phyloP scores from a whole-genome alignment of 805 yeast genomes.

The Saccharomycopsis javanensis region DNA sequence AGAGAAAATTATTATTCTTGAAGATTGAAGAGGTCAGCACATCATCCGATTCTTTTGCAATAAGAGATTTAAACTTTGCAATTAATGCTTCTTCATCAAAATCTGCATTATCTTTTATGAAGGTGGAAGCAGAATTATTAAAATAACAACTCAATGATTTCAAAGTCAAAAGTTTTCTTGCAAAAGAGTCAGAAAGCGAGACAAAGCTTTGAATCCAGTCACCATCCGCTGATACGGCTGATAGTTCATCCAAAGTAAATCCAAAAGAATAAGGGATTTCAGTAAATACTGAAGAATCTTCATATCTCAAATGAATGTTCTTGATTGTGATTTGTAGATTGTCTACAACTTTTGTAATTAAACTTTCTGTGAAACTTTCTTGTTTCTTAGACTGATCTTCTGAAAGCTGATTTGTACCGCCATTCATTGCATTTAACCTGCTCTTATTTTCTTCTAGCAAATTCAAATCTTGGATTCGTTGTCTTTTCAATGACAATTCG shows the following conservation, averaged over 20 bases:
- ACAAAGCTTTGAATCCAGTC: slow-evolving; percentile 82
- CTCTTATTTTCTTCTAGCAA: slow-evolving; percentile 35
- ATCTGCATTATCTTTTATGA: slow-evolving; percentile 35
- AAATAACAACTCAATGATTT: slow-evolving; percentile 72
- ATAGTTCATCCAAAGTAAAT: slow-evolving; percentile 68
- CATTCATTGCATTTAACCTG: slow-evolving; percentile 19
- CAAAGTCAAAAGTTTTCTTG: slow-evolving; percentile 70
- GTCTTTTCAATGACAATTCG: slow-evolving; percentile 55
- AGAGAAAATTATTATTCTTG: slow-evolving; percentile 41
- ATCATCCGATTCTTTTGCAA: slow-evolving; percentile 25
- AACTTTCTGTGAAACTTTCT: slow-evolving; percentile 77
- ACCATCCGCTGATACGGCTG: slow-evolving; percentile 84
- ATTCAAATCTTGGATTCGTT: slow-evolving; percentile 57
- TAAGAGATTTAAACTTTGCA: slow-evolving; percentile 36
- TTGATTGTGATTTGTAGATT: slow-evolving; percentile 85
- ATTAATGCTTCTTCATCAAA: slow-evolving; percentile 33
- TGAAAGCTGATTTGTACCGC: slow-evolving; percentile 22
- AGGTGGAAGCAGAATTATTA: slow-evolving; percentile 56
- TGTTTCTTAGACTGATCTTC: slow-evolving; percentile 33
- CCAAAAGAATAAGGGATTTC: slow-evolving; percentile 77
- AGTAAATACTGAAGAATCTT: slow-evolving; percentile 65
- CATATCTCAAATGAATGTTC: slow-evolving; percentile 87
- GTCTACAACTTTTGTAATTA: slow-evolving; percentile 84
- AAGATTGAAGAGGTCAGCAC: slow-evolving; percentile 15
- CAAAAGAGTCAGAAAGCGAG: slow-evolving; percentile 51